Base-by-base conservation (phyloP, 805 yeast genomes). In the Teunomyces barrocoloradensis region DNA sequence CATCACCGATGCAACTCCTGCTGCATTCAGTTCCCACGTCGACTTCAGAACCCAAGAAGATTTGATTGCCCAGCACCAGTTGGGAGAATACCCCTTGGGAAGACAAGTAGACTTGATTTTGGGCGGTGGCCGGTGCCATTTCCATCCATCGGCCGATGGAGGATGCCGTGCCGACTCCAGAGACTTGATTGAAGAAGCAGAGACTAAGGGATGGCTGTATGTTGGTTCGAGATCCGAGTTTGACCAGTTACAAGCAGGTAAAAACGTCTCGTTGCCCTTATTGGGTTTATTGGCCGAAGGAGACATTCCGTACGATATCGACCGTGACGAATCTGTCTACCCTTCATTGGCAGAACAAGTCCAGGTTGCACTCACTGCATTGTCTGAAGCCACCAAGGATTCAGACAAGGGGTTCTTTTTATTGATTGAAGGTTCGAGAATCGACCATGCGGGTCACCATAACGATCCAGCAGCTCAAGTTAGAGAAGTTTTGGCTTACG, bases 381-480 rank as follows among this genome's bases (percentile, higher is more conserved):
- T 90, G 53, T 69, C 78, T 2, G 71, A 79, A 47, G 91, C 91
- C 18, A 78, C 95, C 1, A 68, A 77, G 53, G 77, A 88, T 54
- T 78, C 87, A 2, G 94, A 89, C 15, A 68, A 85, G 54, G 97
- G 97, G 0, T 90, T 91, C 65, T 90, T 91, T 71, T 65, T 91
- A 49, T 64, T 91, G 65, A 81, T 91, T 45, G 97, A 91, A 72
- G 97, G 97, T 15, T 87, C 96, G 5, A 79, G 97, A 65, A 90
- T 91, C 58, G 97, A 91, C 68, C 97, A 90, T 62, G 96, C 96
- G 5, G 97, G 97, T 38, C 97, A 91, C 68, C 84, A 79, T 57
- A 90, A 91, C 61, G 97, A 91, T 64, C 92, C 97, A 9, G 92
- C 92, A 5, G 96, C 96, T 6, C 96, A 90, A 69, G 96, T 88